Base-by-base conservation (phyloP, 345 rosid species). In the Zanthoxylum bungeanum region DNA sequence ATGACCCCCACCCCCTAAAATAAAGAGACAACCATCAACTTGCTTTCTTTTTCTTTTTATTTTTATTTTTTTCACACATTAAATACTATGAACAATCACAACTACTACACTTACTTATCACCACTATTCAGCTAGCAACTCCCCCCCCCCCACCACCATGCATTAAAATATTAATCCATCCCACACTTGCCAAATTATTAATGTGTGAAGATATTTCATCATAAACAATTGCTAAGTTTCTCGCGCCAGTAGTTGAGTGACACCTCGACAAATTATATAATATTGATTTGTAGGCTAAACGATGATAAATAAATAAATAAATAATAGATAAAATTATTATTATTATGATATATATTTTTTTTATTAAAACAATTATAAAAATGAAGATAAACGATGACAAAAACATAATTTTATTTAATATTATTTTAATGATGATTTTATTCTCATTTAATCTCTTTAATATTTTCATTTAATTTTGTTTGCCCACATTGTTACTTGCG, bases 21-120 rank as follows among this genome's bases (percentile, higher is more conserved):
- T 1, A 9, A 17, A 69, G 4, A 37, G 16, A 44, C 1, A 37
- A 65, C 73, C 71, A 34, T 8, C 81, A 74, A 76, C 76, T 82
- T 84, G 85, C 80, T 60, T 63, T 79, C 79, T 12, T 40, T 56
- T 30, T 40, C 27, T 46, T 81, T 77, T 83, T 12, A 34, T 56
- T 30, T 40, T 16, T 46, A 79, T 77, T 83, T 79, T 76, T 82
- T 59, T 77, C 81, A 76, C 79, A 42, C 85, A 76, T 77, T 84
- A 64, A 79, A 74, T 79, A 77, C 62, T 46, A 70, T 50, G 64
- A 40, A 68, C 75, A 72, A 62, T 71, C 69, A 59, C 68, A 72
- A 62, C 73, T 69, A 59, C 68, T 24, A 51, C 69, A 66, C 16
- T 60, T 42, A 65, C 60, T 25, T 59, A 74, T 75, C 79, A 77